Conservation (phyloP, 2,329 filamentous ascomycete species). For the Paecilomyces sp. region DNA sequence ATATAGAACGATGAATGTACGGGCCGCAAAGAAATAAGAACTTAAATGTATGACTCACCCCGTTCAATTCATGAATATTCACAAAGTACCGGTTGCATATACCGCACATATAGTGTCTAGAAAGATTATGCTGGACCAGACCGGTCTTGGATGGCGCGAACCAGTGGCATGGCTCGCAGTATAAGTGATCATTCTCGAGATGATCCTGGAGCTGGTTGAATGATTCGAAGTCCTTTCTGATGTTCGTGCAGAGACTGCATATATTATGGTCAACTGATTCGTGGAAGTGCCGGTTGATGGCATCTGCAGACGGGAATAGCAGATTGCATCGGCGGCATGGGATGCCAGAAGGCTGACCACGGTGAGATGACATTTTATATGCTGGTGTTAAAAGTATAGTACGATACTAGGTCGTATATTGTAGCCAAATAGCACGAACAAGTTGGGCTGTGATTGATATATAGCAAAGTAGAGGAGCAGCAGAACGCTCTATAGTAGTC, state of each 20-base stretch:
- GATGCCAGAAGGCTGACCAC: neutral
- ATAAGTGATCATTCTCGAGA: conserved; percentile 10
- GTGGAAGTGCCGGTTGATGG: neutral
- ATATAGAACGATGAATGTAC: no score
- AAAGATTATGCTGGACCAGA: conserved; percentile 10
- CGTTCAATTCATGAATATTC: conserved; percentile 11
- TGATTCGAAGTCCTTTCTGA: conserved; percentile 8
- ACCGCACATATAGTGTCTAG: conserved; percentile 10
- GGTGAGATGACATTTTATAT: neutral
- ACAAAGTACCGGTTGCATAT: conserved; percentile 12
- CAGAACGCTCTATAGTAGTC: neutral
- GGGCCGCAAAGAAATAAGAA: no score
- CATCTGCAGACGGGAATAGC: neutral
- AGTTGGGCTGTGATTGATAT: neutral
- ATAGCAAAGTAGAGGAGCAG: neutral
- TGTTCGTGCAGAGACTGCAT: neutral
- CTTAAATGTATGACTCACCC: conserved; percentile 5
- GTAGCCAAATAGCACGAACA: neutral
- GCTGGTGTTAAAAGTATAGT: neutral
- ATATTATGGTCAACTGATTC: conserved; percentile 3
- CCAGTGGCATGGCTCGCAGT: conserved; percentile 14
- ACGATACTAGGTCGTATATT: neutral
- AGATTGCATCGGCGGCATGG: conserved; percentile 1
- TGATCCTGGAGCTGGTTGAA: conserved; percentile 11
- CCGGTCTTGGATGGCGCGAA: conserved; percentile 11